phyloP scores from a whole-genome alignment of 2,329 filamentous ascomycete genomes.

The Thielaviopsis cerberus region DNA sequence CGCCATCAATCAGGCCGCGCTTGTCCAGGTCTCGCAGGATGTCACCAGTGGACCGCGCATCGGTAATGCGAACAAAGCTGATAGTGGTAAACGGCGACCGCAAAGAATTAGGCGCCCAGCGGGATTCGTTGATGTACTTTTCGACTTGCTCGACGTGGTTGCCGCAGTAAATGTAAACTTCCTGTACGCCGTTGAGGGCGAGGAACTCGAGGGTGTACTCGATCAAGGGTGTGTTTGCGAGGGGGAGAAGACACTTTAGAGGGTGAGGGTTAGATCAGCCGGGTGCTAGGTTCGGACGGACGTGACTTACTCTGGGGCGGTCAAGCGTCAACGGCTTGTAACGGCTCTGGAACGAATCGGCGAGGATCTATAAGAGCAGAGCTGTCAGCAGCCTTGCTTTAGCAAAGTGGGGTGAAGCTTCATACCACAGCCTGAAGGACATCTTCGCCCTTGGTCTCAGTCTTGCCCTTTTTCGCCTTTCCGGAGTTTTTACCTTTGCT shows the following conservation, averaged over 20 bases:
- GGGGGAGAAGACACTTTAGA: slow-evolving; percentile 65
- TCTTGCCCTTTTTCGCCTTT: slow-evolving; percentile 34
- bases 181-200: slow-evolving; percentile 83
- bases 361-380: slow-evolving; percentile 51
- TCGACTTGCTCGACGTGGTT: slow-evolving; percentile 76
- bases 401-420: slow-evolving; percentile 13
- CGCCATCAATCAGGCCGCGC: slow-evolving; percentile 65
- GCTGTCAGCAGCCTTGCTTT: not conserved
- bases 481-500: slow-evolving; percentile 16
- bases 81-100: slow-evolving; percentile 55
- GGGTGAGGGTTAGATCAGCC: slow-evolving; percentile 9
- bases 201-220: slow-evolving; percentile 96
- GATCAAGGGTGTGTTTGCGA: slow-evolving; percentile 86
- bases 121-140: slow-evolving; percentile 61
- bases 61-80: slow-evolving; percentile 66
- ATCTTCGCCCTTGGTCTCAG: slow-evolving; percentile 39
- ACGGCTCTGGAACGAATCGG: slow-evolving; percentile 84
- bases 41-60: slow-evolving; percentile 75
- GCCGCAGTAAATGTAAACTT: slow-evolving; percentile 82
- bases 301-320: slow-evolving; percentile 53
- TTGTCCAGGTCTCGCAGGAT: slow-evolving; percentile 86
- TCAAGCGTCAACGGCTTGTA: slow-evolving; percentile 82
- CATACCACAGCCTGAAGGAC: slow-evolving; percentile 38
- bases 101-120: slow-evolving; percentile 42
- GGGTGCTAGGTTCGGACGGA: too few relatives aligned